Percentiles rank a stretch among this genome's conserved stretches.
Evolutionary conservation across 306 rosid species (phyloP).

Genomic region (Cercis canadensis): DNA sequence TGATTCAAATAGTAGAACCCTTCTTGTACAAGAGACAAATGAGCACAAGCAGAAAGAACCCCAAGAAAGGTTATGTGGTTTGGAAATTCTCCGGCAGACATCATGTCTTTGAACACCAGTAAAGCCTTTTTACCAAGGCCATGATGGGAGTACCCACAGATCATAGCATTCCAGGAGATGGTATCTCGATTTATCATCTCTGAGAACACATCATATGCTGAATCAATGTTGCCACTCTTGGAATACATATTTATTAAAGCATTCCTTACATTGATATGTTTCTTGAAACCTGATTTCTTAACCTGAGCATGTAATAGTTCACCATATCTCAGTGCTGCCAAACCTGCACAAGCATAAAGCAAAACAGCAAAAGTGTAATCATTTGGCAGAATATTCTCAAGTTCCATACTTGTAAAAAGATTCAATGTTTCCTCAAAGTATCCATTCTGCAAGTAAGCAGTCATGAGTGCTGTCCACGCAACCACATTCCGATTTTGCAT

Average conservation of each 20-base stretch:
- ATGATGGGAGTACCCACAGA: conserved; percentile 47
- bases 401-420: conserved; percentile 34
- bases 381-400: conserved; percentile 37
- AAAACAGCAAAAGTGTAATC: conserved; percentile 47
- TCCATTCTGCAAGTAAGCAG: conserved; percentile 44
- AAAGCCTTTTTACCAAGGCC: conserved; percentile 51
- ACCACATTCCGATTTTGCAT: conserved; percentile 36
- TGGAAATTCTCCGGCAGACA: conserved; percentile 33
- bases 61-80: conserved; percentile 41
- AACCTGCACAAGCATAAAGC: conserved; percentile 43
- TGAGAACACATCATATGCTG: conserved; percentile 38
- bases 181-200: conserved; percentile 16
- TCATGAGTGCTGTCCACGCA: conserved; percentile 49
- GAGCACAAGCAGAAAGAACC: conserved; percentile 45
- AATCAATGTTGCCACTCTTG: conserved; percentile 46
- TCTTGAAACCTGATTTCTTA: conserved; percentile 42
- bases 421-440: conserved; percentile 46
- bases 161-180: conserved; percentile 48
- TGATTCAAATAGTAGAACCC: conserved; percentile 44
- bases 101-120: conserved; percentile 40
- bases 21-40: conserved; percentile 40
- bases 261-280: conserved; percentile 40
- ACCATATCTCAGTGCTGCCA: conserved; percentile 43
- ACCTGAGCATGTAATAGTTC: conserved; percentile 33
- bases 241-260: conserved; percentile 53